Evolutionary conservation across 345 rosid species (phyloP).

Genomic region (Mallotus nudiflorus): DNA sequence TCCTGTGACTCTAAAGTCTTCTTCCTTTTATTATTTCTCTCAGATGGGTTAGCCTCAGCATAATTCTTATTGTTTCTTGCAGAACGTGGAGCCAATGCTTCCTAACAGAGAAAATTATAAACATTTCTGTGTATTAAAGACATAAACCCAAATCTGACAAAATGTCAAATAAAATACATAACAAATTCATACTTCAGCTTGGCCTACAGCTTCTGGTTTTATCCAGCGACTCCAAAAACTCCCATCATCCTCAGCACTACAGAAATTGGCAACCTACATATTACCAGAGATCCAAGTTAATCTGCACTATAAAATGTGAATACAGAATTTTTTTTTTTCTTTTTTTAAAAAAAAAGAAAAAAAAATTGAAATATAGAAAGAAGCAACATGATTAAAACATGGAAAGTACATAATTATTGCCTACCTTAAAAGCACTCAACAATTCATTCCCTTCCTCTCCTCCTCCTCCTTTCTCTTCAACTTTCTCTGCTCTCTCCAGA

Average conservation of each 20-base stretch:
- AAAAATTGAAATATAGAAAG: background rate
- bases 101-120: constrained; percentile 43
- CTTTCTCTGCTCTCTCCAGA: constrained; percentile 97
- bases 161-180: background rate
- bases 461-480: constrained; percentile 71
- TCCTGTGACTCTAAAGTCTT: constrained; percentile 71
- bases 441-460: constrained; percentile 70
- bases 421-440: constrained; percentile 96
- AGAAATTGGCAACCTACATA: constrained; percentile 86
- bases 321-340: background rate
- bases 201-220: constrained; percentile 86
- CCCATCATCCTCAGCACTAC: constrained; percentile 90
- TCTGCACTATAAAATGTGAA: background rate
- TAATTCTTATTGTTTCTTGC: constrained; percentile 91
- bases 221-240: constrained; percentile 99
- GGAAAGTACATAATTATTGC: constrained; percentile 8
- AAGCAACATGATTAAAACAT: background rate
- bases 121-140: constrained; percentile 3
- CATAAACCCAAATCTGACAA: background rate
- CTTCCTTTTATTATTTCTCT: constrained; percentile 76
- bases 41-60: constrained; percentile 76
- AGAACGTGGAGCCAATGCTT: constrained; percentile 93
- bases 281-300: constrained; percentile 19
- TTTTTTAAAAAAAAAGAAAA: no score
- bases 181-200: constrained; percentile 70